Evolutionary conservation across 1,284 basidiomycete genomes (phyloP), one percentile per base, ranked within the genome.

Genomic region (Chalciporus piperatoides): DNA sequence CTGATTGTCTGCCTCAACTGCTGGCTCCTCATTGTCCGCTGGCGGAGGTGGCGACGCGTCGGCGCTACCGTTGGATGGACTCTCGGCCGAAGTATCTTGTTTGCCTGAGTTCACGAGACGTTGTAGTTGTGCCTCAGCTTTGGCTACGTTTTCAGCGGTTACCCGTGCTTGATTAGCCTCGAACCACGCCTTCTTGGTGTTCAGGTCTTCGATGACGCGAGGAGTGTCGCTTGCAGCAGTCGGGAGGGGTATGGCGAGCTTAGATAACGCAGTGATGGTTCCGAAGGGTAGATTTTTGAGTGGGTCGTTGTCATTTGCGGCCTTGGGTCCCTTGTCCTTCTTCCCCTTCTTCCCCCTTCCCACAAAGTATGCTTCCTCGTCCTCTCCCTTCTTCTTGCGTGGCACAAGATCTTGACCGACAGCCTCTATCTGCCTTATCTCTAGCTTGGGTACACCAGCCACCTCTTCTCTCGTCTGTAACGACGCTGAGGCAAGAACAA

Each of bases 161-260:
- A 78, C 78, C 21, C 77, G 80, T 30, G 73, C 73, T 65, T 87
- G 87, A 67, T 90, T 88, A 11, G 80, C 83, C 66, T 90, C 83
- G 68, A 86, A 98, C 94, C 95, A 99, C 38, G 87, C 80, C 72
- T 92, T 94, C 80, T 99, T 99, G 49, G 84, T 91, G 71, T 90
- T 88, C 51, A 99, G 77, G 66, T 97, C 92, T 63, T 92, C 87
- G 53, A 99, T 78, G 32, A 93, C 84, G 46, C 92, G 87, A 44
- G 84, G 78, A 28, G 96, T 78, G 63, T 99, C 96, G 11, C 79
- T 75, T 41, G 80, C 71, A 37, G 85, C 86, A 8, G 84, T 76
- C 0, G 97, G 97, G 19, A 94, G 90, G 24, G 93, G 85, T 63
- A 99, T 98, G 45, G 92, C 92, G 28, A 99, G 79, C 12, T 82